Conservation (phyloP, 805 yeast genomes). For the Metschnikowia koreensis region DNA sequence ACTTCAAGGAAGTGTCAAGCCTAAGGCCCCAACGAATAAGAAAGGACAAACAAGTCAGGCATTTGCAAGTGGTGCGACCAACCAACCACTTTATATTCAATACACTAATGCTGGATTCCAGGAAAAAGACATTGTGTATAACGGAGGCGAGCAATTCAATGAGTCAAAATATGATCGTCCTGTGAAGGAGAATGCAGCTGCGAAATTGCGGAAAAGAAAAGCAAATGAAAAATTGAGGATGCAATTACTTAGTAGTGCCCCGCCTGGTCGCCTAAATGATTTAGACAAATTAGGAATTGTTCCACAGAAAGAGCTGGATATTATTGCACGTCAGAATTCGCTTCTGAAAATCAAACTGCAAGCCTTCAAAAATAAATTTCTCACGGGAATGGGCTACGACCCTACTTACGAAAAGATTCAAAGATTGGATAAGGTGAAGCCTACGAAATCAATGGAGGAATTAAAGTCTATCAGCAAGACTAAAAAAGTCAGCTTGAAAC, state of each 20-base stretch:
- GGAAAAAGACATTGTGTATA: slow-evolving; percentile 16
- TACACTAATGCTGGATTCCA: slow-evolving; percentile 15
- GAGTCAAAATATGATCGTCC: slow-evolving; percentile 20
- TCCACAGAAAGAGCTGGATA: slow-evolving; percentile 18
- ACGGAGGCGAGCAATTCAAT: slow-evolving; percentile 20
- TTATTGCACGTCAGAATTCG: slow-evolving; percentile 13
- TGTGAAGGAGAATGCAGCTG: slow-evolving; percentile 14
- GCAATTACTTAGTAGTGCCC: slow-evolving; percentile 12
- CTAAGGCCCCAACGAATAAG: slow-evolving; percentile 54
- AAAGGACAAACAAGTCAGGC: slow-evolving; percentile 24
- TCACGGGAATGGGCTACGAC: slow-evolving; percentile 50
- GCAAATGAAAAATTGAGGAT: slow-evolving; percentile 19
- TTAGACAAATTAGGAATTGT: slow-evolving; percentile 20
- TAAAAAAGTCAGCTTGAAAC: slow-evolving; percentile 15
- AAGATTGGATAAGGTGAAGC: slow-evolving; percentile 3
- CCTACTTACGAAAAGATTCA: slow-evolving; percentile 34
- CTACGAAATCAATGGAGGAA: slow-evolving; percentile 16
- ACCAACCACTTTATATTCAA: slow-evolving; percentile 22
- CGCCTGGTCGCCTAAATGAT: slow-evolving; percentile 13
- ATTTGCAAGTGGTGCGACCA: slow-evolving; percentile 21
- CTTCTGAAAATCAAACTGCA: slow-evolving; percentile 21
- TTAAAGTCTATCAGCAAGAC: slow-evolving; percentile 13
- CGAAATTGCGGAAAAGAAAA: slow-evolving; percentile 18
- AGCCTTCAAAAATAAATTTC: slow-evolving; percentile 40
- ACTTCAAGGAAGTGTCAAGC: slow-evolving; percentile 57